Percentiles rank a stretch among this genome's conserved stretches.
These are phyloP conservation scores for Jaapia argillacea DNA, from an alignment of 768 basidiomycete genomes.

Conservation along the genomic window DNA sequence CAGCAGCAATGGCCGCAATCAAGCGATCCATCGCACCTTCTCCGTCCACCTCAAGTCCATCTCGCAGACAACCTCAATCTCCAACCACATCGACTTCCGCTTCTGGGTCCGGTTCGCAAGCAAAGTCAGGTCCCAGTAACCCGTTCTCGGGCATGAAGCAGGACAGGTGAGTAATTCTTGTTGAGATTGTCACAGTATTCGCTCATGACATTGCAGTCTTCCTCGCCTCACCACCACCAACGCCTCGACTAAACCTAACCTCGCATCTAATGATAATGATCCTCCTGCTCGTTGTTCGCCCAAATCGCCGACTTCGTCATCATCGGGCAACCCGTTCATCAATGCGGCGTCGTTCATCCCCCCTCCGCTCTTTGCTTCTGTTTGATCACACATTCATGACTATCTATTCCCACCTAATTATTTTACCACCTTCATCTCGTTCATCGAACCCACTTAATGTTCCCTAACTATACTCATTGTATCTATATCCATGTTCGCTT, in stretches of 20 bases:
- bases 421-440: too few relatives aligned
- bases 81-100: conserved; percentile 12
- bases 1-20: conserved; percentile 28
- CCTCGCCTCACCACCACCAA: conserved; percentile 13
- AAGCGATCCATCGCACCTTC: conserved; percentile 24
- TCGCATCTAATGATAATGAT: conserved; percentile 7
- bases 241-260: conserved; percentile 12
- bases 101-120: background rate
- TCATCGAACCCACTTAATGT: too few relatives aligned
- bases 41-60: conserved; percentile 7
- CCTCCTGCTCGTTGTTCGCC: conserved; percentile 14
- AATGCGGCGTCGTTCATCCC: conserved; percentile 46
- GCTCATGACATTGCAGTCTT: conserved; percentile 59
- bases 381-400: conserved; percentile 33
- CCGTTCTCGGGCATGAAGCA: background rate
- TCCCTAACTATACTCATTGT: too few relatives aligned
- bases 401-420: too few relatives aligned
- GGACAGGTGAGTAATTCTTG: background rate
- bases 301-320: conserved; percentile 11
- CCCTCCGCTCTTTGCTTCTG: conserved; percentile 54
- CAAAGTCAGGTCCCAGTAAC: background rate
- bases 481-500: conserved; percentile 12
- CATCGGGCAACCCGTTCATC: background rate
- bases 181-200: conserved; percentile 15
- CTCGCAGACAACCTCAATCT: conserved; percentile 28